A percentile compares a stretch with the other conserved stretches of the same genome.
Evolutionary conservation across 768 basidiomycete species (phyloP).

Genomic region (Asterophora parasitica): DNA sequence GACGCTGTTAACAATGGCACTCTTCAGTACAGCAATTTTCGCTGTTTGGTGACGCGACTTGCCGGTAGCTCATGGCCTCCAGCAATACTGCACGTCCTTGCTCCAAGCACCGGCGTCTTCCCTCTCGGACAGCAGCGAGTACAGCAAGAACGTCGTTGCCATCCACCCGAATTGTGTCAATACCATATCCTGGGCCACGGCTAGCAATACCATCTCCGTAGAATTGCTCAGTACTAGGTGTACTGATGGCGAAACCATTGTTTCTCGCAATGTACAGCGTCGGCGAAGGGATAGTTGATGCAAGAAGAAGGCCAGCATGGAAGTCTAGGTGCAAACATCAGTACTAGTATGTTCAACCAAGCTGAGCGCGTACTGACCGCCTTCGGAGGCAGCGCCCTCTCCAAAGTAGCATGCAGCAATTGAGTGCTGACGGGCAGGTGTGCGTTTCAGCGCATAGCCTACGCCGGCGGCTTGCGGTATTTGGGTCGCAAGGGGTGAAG

Average conservation of each 20-base stretch:
- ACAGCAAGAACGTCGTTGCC: constrained; percentile 93
- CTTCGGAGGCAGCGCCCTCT: constrained; percentile 92
- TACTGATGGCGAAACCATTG: constrained; percentile 95
- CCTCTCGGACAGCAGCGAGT: constrained; percentile 66
- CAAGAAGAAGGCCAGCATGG: constrained; percentile 83
- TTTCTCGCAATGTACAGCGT: constrained; percentile 72
- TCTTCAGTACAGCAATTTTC: constrained; percentile 1
- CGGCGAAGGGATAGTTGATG: constrained; percentile 71
- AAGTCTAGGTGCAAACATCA: constrained; percentile 54
- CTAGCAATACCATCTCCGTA: constrained; percentile 91
- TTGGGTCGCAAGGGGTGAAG: constrained; percentile 89
- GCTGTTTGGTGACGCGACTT: constrained; percentile 14
- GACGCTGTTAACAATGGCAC: constrained; percentile 41
- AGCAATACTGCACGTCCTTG: constrained; percentile 78
- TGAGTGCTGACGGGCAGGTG: constrained; percentile 59
- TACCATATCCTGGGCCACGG: constrained; percentile 87
- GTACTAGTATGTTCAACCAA: neutral
- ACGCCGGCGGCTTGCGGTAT: constrained; percentile 95
- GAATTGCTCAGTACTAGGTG: constrained; percentile 84
- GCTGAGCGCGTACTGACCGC: constrained; percentile 36
- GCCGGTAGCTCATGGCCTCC: constrained; percentile 91
- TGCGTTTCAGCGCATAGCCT: constrained; percentile 81
- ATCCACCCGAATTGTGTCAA: constrained; percentile 89
- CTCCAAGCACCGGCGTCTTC: constrained; percentile 64
- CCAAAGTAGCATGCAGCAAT: constrained; percentile 90